Base-by-base conservation (phyloP, 257 asterid species). In the Scutellaria baicalensis region DNA sequence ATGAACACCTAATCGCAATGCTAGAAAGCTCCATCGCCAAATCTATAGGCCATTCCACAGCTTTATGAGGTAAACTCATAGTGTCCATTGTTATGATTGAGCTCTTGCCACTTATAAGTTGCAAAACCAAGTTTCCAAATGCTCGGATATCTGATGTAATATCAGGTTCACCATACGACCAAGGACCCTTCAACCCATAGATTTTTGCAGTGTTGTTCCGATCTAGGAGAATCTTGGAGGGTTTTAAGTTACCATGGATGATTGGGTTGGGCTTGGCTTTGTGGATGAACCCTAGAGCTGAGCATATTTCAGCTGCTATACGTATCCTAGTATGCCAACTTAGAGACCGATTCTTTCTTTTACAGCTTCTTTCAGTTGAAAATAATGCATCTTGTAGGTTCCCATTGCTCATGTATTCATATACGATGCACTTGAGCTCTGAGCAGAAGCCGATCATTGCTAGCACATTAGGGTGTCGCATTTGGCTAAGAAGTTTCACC, bases 11-110 rank as follows among this genome's bases (percentile, higher is more conserved):
- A 33, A 58, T 52, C 9, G 92, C 95, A 45, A 85, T 85, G 42
- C 81, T 65, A 17, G 77, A 85, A 52, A 89, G 84, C 42, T 85
- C 87, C 44, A 73, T 62, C n/a, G 90, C 90, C 80, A 89, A 77
- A 51, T 84, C 92, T 81, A 68, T n/a, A 10, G 92, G 92, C 96
- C 96, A 89, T 35, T 76, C 76, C 48, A 90, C 90, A 6, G 82
- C 88, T 56, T 42, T 68, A 56, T 59, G 69, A 78, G 84, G 89
- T 59, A 84, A 67, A 14, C 76, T 72, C 17, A 38, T 59, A 11
- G 33, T 39, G 8, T 77, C 86, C 81, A 76, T 70, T 75, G 61
- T 39, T 21, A 68, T 44, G 0, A 48, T 81, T 77, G 79, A 78
- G 42, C 81, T 79, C 72, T 85, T 78, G 50, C 93, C 91, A 0